These are phyloP conservation scores for Aspergillus oerlinghausenensis DNA, from an alignment of 2,329 filamentous ascomycete species.

Conservation along the genomic window DNA sequence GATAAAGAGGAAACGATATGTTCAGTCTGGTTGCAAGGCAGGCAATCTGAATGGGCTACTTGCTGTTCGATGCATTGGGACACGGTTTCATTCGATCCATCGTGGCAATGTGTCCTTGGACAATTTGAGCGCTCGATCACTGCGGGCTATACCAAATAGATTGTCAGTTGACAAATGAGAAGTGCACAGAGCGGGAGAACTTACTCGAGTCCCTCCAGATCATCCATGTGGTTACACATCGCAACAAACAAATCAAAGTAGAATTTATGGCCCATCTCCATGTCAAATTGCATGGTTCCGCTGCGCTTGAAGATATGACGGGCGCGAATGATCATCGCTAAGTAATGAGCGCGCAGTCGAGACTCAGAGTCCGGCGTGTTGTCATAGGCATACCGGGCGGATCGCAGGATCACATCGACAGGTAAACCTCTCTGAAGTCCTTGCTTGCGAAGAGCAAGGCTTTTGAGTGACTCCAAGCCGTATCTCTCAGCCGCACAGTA, in stretches of 20 bases:
- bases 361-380: slow-evolving; percentile 92
- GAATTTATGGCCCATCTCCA: slow-evolving; percentile 90
- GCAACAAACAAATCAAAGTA: slow-evolving; percentile 98
- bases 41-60: background rate
- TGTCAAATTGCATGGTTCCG: slow-evolving; percentile 98
- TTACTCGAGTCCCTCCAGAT: slow-evolving; percentile 82
- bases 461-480: slow-evolving; percentile 87
- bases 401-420: slow-evolving; percentile 84
- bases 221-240: slow-evolving; percentile 97
- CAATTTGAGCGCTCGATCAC: slow-evolving; percentile 47
- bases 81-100: background rate
- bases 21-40: slow-evolving; percentile 32
- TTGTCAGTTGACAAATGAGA: slow-evolving; percentile 8
- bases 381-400: slow-evolving; percentile 90
- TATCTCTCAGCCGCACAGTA: slow-evolving; percentile 92
- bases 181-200: slow-evolving; percentile 21
- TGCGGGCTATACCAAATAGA: slow-evolving; percentile 29
- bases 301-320: slow-evolving; percentile 97
- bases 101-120: background rate
- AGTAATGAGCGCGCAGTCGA: slow-evolving; percentile 90
- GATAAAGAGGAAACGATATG: slow-evolving; percentile 21
- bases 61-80: background rate
- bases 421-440: slow-evolving; percentile 89
- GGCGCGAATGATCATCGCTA: slow-evolving; percentile 94
- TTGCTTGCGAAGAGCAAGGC: slow-evolving; percentile 87